Evolutionary conservation across 139 green algal species (phyloP), one percentile per base, ranked within the genome.

Genomic region (Raphidocelis subcapitata): DNA sequence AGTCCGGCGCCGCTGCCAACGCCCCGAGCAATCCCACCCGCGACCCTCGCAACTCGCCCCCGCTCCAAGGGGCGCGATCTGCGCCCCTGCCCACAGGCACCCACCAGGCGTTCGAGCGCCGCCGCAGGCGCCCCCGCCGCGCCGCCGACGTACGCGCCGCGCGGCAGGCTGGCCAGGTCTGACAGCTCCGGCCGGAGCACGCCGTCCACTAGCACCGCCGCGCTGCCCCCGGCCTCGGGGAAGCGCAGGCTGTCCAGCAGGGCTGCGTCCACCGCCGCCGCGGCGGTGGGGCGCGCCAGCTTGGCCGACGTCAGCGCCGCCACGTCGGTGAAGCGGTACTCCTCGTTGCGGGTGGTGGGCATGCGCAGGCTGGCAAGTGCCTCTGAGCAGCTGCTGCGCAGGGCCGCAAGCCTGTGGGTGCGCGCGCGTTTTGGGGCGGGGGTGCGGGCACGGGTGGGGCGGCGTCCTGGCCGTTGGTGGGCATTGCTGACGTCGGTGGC

Each of bases 321-420:
- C 5, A 97, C 56, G 71, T 97, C 92, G 12, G 92, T 97, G 82
- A 89, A 97, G 14, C 92, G 82, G 51, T 90, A 97, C n/a, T 92
- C 88, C 68, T 97, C 92, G 62, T 93, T 88, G 51, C 81, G 77
- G 3, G 72, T 92, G 35, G 74, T 95, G 31, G 92, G 92, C 89
- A 97, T 91, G 28, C 87, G 86, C 60, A 88, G 41, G 0, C 77
- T 87, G 28, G 57, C 62, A 28, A 95, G 65, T 14, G 86, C 82
- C 1, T 57, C 24, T 26, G 70, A 46, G 72, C 82, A 88, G 23
- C 52, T 29, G 23, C 54, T 35, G 3, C 61, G 75, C 47, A 94
- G 62, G 3, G 29, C 56, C 0, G 81, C 29, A 37, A 88, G 60
- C 60, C 55, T 62, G 14, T 16, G 55, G 24, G 55, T n/a, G n/a